Evolutionary conservation across 352 stramenopile species (phyloP), one percentile per base, ranked within the genome.

Genomic region (Discostella stelligera): DNA sequence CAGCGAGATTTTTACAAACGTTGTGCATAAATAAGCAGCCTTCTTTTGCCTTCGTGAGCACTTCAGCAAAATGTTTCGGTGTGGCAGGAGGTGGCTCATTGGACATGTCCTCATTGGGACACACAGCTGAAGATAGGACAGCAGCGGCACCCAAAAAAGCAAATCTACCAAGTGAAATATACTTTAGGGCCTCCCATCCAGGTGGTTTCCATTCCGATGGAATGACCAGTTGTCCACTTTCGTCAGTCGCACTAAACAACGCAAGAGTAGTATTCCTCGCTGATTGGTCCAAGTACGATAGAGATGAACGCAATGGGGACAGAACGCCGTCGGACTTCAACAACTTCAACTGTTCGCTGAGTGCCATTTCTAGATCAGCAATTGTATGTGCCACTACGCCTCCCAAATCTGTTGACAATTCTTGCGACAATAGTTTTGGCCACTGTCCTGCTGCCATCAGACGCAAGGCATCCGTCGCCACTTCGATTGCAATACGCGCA

Each of bases 251-350:
- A 55, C 74, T 74, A 48, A 87, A 77, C 10, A 93, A 50, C 10
- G 75, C 77, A 49, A 89, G 74, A 54, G 79, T 86, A 2, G 84
- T 84, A 32, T 61, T 87, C 11, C 69, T 44, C 11, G 86, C 66
- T n/a, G 71, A 83, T 71, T 91, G 84, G 30, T 84, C 60, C 55
- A 93, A 83, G 27, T 80, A 75, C 18, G 74, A 73, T 63, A 93
- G 78, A 56, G 89, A 90, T 3, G 88, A 90, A 49, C 87, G 69
- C 39, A 92, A 66, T 3, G 88, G 82, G 23, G 82, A 89, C 23
- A 93, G 48, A 5, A 82, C 67, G 27, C 88, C 88, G 68, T 93
- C 88, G 74, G 83, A 71, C 60, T 90, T 93, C 13, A 93, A 69
- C 20, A 84, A 73, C 50, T 84, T 81, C 21, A 93, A 69, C 27